A percentile compares a stretch with the other conserved stretches of the same genome.
phyloP scores from a whole-genome alignment of 2,329 filamentous ascomycete species.

The Graphilbum fragrans region DNA sequence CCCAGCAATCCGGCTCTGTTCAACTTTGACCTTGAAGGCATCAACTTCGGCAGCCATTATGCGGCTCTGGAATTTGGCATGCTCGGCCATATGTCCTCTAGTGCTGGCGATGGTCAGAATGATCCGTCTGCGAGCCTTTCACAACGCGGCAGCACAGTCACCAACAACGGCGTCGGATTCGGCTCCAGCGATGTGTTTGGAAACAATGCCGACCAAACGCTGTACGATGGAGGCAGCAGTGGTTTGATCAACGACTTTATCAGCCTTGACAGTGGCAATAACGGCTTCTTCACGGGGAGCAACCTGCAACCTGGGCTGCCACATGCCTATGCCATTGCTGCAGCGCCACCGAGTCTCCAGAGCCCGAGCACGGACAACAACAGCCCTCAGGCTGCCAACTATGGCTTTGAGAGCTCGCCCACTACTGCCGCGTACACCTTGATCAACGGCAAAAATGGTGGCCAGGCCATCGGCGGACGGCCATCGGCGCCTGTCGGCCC shows the following conservation, averaged over 20 bases:
- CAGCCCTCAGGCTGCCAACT: conserved; percentile 43
- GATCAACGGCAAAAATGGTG: conserved; percentile 2
- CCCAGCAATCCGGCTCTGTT: conserved; percentile 85
- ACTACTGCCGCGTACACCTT: conserved; percentile 22
- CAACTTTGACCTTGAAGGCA: conserved; percentile 88
- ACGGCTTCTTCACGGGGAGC: conserved; percentile 38
- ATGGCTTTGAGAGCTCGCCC: conserved; percentile 44
- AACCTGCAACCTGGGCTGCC: conserved; percentile 51
- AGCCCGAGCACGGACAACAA: conserved; percentile 54
- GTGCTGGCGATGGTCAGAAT: conserved; percentile 66
- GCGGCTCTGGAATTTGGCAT: conserved; percentile 93
- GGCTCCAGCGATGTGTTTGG: conserved; percentile 35
- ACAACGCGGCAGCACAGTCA: conserved; percentile 14
- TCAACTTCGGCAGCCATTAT: conserved; percentile 95
- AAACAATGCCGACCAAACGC: conserved; percentile 33
- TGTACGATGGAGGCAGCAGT: conserved; percentile 27
- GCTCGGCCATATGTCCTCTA: conserved; percentile 91
- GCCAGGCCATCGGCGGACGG: conserved; percentile 1
- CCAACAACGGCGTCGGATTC: conserved; percentile 18
- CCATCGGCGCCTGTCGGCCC: neutral
- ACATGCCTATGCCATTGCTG: conserved; percentile 53
- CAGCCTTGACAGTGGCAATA: conserved; percentile 35
- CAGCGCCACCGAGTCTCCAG: conserved; percentile 48
- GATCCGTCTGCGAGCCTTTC: conserved; percentile 44
- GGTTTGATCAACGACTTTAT: conserved; percentile 41